Evolutionary conservation across 306 rosid genomes (phyloP), one percentile per base, ranked within the genome.

Genomic region (Begonia fuchsioides): DNA sequence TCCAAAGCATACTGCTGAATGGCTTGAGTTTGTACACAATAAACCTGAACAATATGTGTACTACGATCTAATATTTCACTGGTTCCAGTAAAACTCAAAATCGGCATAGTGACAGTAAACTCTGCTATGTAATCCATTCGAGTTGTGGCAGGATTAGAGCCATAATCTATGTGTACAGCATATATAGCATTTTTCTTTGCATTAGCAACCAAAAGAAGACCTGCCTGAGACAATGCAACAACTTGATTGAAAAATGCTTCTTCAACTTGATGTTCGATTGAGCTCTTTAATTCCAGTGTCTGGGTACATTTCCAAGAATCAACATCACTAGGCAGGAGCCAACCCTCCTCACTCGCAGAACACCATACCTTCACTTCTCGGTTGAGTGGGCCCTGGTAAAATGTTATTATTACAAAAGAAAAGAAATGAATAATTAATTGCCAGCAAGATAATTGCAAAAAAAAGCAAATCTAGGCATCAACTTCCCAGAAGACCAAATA

Each of bases 1-100:
- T 92, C 94, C 83, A 92, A 76, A 58, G 99, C 99, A 78, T 92
- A 92, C 61, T 92, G 94, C 63, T 86, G 99, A 69, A 92, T 92
- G 58, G 99, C 99, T 66, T 73, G 88, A 47, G 99, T 92, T 72
- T 92, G 96, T 64, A 92, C 99, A 67, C 99, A 92, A 77, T 86
- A 92, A 61, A 92, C 93, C 79, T 77, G 96, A 67, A 85, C 79
- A 64, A 75, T 66, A 56, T 92, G 93, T 58, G 83, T 93, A 13
- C 80, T 79, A 52, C 75, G 82, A 50, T 86, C 83, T 35, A 82
- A 68, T 60, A 90, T 65, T 52, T 81, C 92, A 73, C 86, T 80
- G 46, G 94, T 86, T 54, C 99, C 99, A 2, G 96, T 82, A 70
- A 86, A 92, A 71, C 99, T 86, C 63, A 86, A 82, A 73, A 92